A percentile compares a stretch with the other conserved stretches of the same genome.
Conservation (phyloP, 2,329 filamentous ascomycete species). For the Colletotrichum liaoningense region DNA sequence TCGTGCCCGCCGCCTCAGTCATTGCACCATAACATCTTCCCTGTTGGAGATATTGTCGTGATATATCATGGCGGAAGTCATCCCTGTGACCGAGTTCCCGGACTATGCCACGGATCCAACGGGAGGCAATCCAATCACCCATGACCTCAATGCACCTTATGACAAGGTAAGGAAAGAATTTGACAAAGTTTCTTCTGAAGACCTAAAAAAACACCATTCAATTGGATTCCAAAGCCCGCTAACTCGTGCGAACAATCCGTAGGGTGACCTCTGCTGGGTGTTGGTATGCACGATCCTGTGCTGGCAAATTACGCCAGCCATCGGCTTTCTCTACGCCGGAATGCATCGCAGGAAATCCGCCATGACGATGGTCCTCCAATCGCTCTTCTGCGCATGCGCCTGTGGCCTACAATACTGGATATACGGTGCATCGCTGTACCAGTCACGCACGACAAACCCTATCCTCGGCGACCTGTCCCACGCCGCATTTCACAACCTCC, state of each 20-base stretch:
- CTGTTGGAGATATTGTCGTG: neutral
- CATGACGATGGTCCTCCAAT: slow-evolving; percentile 59
- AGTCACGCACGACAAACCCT: slow-evolving; percentile 48
- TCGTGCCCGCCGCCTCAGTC: neutral
- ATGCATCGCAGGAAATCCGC: slow-evolving; percentile 51
- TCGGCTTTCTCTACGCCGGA: slow-evolving; percentile 52
- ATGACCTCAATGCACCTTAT: slow-evolving; percentile 56
- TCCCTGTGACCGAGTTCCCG: slow-evolving; percentile 50
- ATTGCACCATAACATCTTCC: neutral
- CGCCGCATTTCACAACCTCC: slow-evolving; percentile 48
- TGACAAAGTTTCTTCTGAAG: no score
- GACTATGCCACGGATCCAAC: slow-evolving; percentile 52
- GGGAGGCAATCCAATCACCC: slow-evolving; percentile 56
- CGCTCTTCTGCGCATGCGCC: slow-evolving; percentile 57
- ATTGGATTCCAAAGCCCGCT: no score
- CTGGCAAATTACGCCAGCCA: slow-evolving; percentile 53
- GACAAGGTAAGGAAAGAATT: slow-evolving; percentile 47
- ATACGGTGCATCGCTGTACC: slow-evolving; percentile 58
- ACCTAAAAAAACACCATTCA: accelerated
- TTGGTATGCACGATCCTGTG: slow-evolving; percentile 50
- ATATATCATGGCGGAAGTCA: slow-evolving; percentile 29
- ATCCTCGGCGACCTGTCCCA: slow-evolving; percentile 50
- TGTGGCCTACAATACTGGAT: slow-evolving; percentile 60
- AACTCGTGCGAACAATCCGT: neutral
- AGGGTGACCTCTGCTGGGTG: slow-evolving; percentile 57